A percentile compares a stretch with the other conserved stretches of the same genome.
Conservation (phyloP, 2,329 filamentous ascomycete species). For the Lachnellula occidentalis region DNA sequence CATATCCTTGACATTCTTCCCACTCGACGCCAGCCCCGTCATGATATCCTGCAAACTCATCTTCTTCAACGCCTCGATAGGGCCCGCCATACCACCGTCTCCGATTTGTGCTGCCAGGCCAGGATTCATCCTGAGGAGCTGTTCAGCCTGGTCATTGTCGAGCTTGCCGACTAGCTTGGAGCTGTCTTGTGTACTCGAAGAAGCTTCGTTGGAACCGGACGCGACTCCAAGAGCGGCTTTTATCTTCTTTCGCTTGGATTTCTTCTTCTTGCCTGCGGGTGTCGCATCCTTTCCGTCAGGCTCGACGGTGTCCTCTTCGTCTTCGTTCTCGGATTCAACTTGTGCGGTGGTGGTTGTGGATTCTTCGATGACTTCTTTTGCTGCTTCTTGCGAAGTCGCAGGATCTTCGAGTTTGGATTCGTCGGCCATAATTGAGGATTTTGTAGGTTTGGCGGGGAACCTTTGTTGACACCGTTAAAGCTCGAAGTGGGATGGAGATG, state of each 20-base stretch:
- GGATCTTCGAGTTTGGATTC: conserved; percentile 59
- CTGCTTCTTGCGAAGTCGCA: conserved; percentile 42
- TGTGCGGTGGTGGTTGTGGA: conserved; percentile 33
- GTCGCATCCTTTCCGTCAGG: conserved; percentile 27
- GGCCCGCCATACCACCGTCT: conserved; percentile 35
- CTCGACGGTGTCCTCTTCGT: conserved; percentile 31
- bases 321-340: conserved; percentile 44
- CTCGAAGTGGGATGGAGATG: conserved; percentile 9
- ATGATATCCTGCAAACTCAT: conserved; percentile 66
- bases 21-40: conserved; percentile 68
- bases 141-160: conserved; percentile 52
- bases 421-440: conserved; percentile 41
- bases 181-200: conserved; percentile 40
- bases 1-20: conserved; percentile 94
- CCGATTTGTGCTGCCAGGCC: conserved; percentile 56
- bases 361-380: conserved; percentile 17
- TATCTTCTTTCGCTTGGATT: conserved; percentile 60
- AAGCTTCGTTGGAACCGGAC: conserved; percentile 19
- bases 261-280: conserved; percentile 49
- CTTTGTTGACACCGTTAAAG: background rate
- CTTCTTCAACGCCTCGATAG: conserved; percentile 52
- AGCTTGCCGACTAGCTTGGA: conserved; percentile 38
- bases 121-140: conserved; percentile 69
- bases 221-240: conserved; percentile 35
- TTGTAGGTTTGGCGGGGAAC: background rate